Evolutionary conservation across 495 filamentous ascomycete species (phyloP).

Genomic region (Astrothelium subdiscretum): DNA sequence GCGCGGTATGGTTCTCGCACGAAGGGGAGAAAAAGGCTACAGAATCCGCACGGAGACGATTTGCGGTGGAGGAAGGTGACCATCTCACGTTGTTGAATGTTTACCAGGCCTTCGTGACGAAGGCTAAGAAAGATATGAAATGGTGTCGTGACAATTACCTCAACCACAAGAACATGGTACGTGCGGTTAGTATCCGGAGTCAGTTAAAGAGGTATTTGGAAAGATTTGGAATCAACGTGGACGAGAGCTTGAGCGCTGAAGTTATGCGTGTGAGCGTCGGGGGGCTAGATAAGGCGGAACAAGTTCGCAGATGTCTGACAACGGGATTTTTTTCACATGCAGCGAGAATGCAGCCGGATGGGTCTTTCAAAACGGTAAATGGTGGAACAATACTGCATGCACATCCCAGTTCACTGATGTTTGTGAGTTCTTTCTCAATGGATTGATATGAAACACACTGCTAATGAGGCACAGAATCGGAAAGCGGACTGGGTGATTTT

Average conservation of each 20-base stretch:
- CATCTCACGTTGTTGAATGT: constrained; percentile 91
- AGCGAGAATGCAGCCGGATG: constrained; percentile 90
- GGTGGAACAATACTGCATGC: constrained; percentile 66
- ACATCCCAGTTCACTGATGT: constrained; percentile 90
- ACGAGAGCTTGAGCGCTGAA: constrained; percentile 38
- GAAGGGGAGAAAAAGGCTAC: constrained; percentile 60
- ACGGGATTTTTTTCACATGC: constrained; percentile 92
- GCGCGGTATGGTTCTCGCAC: constrained; percentile 62
- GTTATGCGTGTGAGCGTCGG: constrained; percentile 11
- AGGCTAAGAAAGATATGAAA: constrained; percentile 68
- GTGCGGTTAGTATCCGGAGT: constrained; percentile 74
- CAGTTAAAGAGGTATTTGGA: constrained; percentile 84
- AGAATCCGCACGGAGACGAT: constrained; percentile 66
- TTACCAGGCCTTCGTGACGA: constrained; percentile 81
- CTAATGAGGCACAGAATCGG: constrained; percentile 48
- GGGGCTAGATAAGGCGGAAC: constrained; percentile 46
- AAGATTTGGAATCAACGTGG: constrained; percentile 63
- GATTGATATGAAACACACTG: constrained; percentile 12
- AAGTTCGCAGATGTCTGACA: constrained; percentile 77
- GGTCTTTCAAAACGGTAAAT: constrained; percentile 71
- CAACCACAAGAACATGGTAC: constrained; percentile 71
- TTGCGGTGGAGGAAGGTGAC: constrained; percentile 89
- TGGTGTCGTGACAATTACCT: constrained; percentile 82
- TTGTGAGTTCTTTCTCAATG: constrained; percentile 40
- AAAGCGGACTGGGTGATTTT: constrained; percentile 98